Conservation (phyloP, 257 asterid genomes). For the Parsonsia alboflavescens region DNA sequence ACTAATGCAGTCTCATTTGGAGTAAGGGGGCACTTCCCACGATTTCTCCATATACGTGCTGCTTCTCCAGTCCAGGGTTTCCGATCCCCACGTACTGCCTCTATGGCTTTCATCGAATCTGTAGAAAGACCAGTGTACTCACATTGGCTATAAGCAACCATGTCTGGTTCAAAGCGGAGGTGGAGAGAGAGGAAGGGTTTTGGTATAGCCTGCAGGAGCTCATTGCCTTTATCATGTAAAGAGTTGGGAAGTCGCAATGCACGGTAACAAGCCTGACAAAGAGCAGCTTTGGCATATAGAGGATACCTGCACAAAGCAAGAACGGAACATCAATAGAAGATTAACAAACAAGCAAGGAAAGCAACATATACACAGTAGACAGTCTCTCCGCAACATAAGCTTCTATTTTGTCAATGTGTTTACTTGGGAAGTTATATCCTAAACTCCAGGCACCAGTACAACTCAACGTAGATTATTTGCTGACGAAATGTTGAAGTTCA, state of each 20-base stretch:
- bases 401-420: not conserved
- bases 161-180: constrained; percentile 98
- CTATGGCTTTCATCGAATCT: constrained; percentile 62
- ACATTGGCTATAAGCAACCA: constrained; percentile 97
- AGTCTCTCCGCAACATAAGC: not conserved
- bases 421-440: not conserved
- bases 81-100: constrained; percentile 69
- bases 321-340: not conserved
- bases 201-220: constrained; percentile 89
- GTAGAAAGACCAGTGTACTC: constrained; percentile 62
- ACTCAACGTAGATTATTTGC: not conserved
- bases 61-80: constrained; percentile 91
- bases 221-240: constrained; percentile 59
- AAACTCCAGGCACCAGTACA: not conserved
- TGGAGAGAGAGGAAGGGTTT: constrained; percentile 96
- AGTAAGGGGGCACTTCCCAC: constrained; percentile 94
- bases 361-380: not conserved
- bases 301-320: constrained; percentile 61
- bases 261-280: constrained; percentile 84
- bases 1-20: constrained; percentile 79
- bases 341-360: not conserved
- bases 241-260: constrained; percentile 61
- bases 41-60: constrained; percentile 82
- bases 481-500: not conserved
- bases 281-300: constrained; percentile 76